Evolutionary conservation across 2,329 filamentous ascomycete genomes (phyloP).

Genomic region (Aspergillus japonicus): DNA sequence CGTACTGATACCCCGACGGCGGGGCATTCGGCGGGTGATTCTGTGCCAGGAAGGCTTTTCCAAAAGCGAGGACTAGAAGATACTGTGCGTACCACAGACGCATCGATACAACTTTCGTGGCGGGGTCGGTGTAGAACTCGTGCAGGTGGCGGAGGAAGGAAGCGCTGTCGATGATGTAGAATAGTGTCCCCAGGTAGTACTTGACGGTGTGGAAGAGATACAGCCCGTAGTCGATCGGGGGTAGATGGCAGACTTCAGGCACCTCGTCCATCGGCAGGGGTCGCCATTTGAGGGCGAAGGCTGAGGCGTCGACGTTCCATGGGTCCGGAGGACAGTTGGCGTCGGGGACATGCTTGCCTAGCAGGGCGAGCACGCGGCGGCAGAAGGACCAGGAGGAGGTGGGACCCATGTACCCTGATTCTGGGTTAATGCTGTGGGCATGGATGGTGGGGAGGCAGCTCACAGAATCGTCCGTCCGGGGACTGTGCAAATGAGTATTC

Average conservation of each 20-base stretch:
- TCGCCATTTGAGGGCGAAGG: constrained; percentile 26
- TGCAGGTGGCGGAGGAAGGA: not conserved
- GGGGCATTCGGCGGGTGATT: constrained; percentile 25
- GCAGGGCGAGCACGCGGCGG: constrained; percentile 16
- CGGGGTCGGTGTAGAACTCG: no score
- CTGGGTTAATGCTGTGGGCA: no score
- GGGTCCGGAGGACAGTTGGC: constrained; percentile 31
- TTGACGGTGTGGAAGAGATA: constrained; percentile 58
- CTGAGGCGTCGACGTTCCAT: constrained; percentile 33
- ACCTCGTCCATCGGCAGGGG: no score
- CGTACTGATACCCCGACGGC: constrained; percentile 41
- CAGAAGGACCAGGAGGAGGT: no score
- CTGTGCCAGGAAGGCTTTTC: constrained; percentile 53
- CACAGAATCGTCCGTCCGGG: no score
- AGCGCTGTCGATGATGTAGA: constrained; percentile 54
- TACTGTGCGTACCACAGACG: no score
- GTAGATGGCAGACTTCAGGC: constrained; percentile 40
- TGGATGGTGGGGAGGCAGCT: no score
- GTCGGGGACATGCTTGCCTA: constrained; percentile 35
- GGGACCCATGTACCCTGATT: no score
- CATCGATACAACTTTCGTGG: no score
- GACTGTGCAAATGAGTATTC: no score
- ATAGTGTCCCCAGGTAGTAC: constrained; percentile 56
- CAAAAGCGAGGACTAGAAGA: constrained; percentile 53
- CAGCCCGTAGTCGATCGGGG: constrained; percentile 52